Percentiles rank a stretch among this genome's conserved stretches.
phyloP scores from a whole-genome alignment of 352 stramenopile genomes.

The Pythium pyrilobum region DNA sequence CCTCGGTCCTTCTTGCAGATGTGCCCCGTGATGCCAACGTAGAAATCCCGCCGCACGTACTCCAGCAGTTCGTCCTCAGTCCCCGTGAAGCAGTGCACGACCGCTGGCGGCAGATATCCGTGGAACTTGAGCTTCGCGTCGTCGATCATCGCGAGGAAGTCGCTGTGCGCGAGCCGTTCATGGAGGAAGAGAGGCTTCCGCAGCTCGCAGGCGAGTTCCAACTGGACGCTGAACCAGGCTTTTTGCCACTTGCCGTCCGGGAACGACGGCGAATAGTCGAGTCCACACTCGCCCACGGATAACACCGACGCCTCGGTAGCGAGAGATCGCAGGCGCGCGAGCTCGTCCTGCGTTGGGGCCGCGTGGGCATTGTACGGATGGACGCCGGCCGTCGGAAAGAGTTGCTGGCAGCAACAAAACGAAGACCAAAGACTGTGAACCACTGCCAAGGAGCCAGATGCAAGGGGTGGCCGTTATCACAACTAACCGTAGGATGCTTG shows the following conservation, averaged over 20 bases:
- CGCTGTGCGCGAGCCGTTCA: constrained; percentile 64
- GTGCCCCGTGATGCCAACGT: constrained; percentile 89
- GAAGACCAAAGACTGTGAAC: background rate
- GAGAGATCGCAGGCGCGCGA: constrained; percentile 28
- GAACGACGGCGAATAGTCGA: constrained; percentile 74
- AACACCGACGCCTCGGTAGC: constrained; percentile 30
- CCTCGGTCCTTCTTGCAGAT: constrained; percentile 81
- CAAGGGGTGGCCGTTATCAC: too few species aligned
- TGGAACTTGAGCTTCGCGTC: constrained; percentile 28
- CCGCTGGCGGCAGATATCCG: constrained; percentile 43
- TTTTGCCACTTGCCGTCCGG: constrained; percentile 38
- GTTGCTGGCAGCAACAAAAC: constrained; percentile 8
- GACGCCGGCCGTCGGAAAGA: constrained; percentile 71
- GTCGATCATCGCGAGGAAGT: constrained; percentile 72
- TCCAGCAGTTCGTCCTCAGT: constrained; percentile 54
- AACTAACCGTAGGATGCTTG: constrained; percentile 30
- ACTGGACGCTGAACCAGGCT: constrained; percentile 60
- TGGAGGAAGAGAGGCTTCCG: constrained; percentile 82
- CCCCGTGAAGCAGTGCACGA: constrained; percentile 92
- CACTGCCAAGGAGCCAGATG: background rate
- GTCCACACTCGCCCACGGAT: constrained; percentile 69
- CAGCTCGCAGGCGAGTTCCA: constrained; percentile 55
- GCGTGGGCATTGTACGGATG: constrained; percentile 71
- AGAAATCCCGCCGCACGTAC: constrained; percentile 80
- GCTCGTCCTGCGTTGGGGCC: constrained; percentile 27